Evolutionary conservation across 1,284 basidiomycete genomes (phyloP).

Genomic region (Malassezia japonica): DNA sequence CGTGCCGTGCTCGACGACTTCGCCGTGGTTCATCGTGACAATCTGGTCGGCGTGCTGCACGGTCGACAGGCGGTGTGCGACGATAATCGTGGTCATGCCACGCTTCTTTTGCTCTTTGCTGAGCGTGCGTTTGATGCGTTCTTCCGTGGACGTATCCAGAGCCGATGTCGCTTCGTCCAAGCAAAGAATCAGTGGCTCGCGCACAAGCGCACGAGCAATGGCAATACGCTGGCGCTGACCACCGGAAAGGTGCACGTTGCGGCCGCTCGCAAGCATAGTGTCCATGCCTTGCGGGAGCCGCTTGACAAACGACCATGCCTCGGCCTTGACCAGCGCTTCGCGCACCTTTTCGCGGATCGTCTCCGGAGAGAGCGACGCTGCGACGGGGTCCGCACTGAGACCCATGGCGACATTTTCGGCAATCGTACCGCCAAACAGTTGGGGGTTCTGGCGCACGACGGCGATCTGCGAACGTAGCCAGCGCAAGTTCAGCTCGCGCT

Average conservation of each 20-base stretch:
- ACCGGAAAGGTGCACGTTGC: conserved; percentile 44
- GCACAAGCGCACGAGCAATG: conserved; percentile 42
- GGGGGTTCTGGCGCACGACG: conserved; percentile 51
- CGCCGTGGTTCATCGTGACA: conserved; percentile 34
- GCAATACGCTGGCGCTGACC: conserved; percentile 45
- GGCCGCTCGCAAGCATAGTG: conserved; percentile 47
- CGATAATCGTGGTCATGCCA: conserved; percentile 42
- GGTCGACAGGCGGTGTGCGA: conserved; percentile 45
- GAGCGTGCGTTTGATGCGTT: conserved; percentile 35
- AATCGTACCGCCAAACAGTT: conserved; percentile 41
- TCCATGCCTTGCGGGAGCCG: conserved; percentile 49
- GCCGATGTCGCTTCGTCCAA: conserved; percentile 46
- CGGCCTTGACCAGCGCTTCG: conserved; percentile 44
- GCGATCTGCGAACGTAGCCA: conserved; percentile 51
- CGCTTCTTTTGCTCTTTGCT: conserved; percentile 34
- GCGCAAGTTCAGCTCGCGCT: conserved; percentile 48
- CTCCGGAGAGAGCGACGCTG: conserved; percentile 6
- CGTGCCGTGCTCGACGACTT: conserved; percentile 36
- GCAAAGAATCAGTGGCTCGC: conserved; percentile 35
- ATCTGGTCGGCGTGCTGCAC: conserved; percentile 44
- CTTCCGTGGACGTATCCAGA: conserved; percentile 41
- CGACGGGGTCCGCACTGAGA: conserved; percentile 24
- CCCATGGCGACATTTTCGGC: conserved; percentile 46
- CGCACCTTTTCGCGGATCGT: conserved; percentile 41
- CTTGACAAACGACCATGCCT: conserved; percentile 50